A percentile compares a stretch with the other conserved stretches of the same genome.
Conservation (phyloP, 306 rosid species). For the Begonia loranthoides region DNA sequence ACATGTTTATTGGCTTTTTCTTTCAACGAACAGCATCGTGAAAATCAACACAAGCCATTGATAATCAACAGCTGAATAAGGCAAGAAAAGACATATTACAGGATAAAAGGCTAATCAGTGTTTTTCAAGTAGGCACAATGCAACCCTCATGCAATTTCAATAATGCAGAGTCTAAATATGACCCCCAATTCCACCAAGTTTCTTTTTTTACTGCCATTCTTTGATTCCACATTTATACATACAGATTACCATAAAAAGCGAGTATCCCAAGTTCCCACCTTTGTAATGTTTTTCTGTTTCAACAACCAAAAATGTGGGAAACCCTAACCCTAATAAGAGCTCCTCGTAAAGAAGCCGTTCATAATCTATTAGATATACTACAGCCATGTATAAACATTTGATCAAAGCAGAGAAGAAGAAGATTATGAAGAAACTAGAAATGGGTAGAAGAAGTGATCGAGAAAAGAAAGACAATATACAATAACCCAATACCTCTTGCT, state of each 20-base stretch:
- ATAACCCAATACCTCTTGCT: too few relatives aligned
- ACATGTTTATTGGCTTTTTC: too few relatives aligned
- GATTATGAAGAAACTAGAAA: too few relatives aligned
- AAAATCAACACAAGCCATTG: too few relatives aligned
- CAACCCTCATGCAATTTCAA: neutral
- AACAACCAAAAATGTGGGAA: neutral
- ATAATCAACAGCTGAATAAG: neutral
- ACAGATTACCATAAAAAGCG: neutral
- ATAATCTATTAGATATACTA: too few relatives aligned
- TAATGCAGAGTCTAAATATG: neutral
- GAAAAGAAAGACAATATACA: too few relatives aligned
- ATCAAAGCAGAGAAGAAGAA: too few relatives aligned
- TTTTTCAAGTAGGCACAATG: neutral
- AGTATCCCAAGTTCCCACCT: neutral
- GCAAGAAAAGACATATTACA: neutral
- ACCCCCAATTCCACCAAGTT: neutral
- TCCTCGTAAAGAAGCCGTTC: neutral
- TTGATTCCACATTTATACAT: neutral
- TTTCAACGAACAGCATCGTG: too few relatives aligned
- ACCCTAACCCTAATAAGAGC: neutral
- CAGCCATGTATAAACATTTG: too few relatives aligned
- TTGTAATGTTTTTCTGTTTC: neutral
- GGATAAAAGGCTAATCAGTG: neutral
- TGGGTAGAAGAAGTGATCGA: too few relatives aligned
- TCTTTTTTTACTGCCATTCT: neutral